phyloP scores from a whole-genome alignment of 805 yeast genomes.

The Nakazawaea wickerhamii region DNA sequence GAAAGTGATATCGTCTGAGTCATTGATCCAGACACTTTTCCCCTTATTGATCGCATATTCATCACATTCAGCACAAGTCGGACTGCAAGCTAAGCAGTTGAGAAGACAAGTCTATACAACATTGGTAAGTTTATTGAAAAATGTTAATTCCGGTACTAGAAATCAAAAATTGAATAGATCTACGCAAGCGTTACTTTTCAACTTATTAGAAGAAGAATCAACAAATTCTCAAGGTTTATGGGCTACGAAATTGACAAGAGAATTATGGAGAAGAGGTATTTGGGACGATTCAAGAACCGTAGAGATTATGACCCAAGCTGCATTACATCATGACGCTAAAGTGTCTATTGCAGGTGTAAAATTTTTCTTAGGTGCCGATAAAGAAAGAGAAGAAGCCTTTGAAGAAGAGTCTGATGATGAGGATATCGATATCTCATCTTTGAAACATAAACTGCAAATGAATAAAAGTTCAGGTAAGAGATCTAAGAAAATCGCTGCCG shows the following conservation, averaged over 20 bases:
- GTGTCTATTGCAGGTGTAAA: conserved; percentile 85
- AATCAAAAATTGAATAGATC: conserved; percentile 85
- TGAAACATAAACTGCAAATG: conserved; percentile 77
- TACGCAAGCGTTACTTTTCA: conserved; percentile 89
- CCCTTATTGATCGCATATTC: conserved; percentile 75
- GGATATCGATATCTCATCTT: conserved; percentile 62
- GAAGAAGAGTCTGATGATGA: conserved; percentile 66
- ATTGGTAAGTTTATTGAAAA: conserved; percentile 69
- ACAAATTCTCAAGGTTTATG: conserved; percentile 72
- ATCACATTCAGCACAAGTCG: conserved; percentile 39
- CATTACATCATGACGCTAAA: conserved; percentile 80
- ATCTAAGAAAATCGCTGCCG: conserved; percentile 57
- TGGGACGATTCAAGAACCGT: conserved; percentile 98
- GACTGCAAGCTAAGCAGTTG: conserved; percentile 72
- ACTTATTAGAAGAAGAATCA: conserved; percentile 74
- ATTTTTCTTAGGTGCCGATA: conserved; percentile 93
- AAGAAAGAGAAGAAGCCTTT: conserved; percentile 80
- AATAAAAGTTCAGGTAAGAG: conserved; percentile 80
- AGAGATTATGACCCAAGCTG: conserved; percentile 96
- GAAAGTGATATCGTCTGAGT: conserved; percentile 71
- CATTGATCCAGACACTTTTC: conserved; percentile 78
- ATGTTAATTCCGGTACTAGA: conserved; percentile 82
- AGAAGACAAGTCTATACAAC: conserved; percentile 80
- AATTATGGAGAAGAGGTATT: conserved; percentile 94
- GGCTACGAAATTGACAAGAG: conserved; percentile 94